phyloP scores from a whole-genome alignment of 78 protist species.

The Dictyostelium capitatum region DNA sequence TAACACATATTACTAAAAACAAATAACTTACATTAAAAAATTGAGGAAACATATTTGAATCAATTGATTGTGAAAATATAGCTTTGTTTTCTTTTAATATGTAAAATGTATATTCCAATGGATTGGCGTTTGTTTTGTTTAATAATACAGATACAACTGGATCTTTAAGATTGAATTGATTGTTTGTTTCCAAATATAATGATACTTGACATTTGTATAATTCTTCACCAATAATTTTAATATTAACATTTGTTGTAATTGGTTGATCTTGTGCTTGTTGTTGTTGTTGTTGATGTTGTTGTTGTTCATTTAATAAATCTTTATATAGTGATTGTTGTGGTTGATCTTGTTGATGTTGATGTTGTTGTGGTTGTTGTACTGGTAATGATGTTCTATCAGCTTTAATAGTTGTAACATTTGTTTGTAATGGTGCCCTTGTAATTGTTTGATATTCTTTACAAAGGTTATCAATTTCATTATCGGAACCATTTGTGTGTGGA shows the following conservation, averaged over 20 bases:
- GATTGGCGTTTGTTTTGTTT: neutral
- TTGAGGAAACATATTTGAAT: constrained; percentile 73
- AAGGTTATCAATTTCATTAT: constrained; percentile 33
- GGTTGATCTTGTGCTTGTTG: neutral
- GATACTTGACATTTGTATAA: neutral
- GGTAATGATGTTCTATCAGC: neutral
- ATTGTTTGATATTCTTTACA: constrained; percentile 15
- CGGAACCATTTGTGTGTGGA: constrained; percentile 25
- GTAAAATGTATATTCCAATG: constrained; percentile 28
- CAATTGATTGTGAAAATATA: constrained; percentile 44
- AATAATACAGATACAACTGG: constrained; percentile 29
- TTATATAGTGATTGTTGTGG: neutral
- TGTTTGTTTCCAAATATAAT: constrained; percentile 36
- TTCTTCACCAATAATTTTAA: neutral
- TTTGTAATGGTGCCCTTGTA: neutral
- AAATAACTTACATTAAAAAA: constrained; percentile 39
- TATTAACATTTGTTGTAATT: neutral
- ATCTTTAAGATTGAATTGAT: constrained; percentile 40
- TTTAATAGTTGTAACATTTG: constrained; percentile 33
- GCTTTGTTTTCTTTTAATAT: constrained; percentile 4
- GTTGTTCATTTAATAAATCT: neutral
- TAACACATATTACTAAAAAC: neutral
- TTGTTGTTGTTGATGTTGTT: neutral
- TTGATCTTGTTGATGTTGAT: neutral
- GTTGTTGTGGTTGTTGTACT: neutral